A percentile compares a stretch with the other conserved stretches of the same genome.
Conservation (phyloP, 805 yeast species). For the Middelhovenomyces tepae region DNA sequence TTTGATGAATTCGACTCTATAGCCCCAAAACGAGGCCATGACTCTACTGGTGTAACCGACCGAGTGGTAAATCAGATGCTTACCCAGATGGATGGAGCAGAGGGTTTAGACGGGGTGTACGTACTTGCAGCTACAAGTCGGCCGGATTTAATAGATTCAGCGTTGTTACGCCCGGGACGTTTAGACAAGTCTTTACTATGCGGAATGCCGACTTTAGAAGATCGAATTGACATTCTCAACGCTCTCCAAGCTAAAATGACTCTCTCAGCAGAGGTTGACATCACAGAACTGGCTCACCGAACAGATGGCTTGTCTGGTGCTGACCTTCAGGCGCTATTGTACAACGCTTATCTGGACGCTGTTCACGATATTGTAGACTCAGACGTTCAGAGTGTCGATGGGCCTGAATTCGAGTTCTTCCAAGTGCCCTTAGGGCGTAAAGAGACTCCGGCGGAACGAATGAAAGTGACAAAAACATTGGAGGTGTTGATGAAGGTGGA, state of each 20-base stretch:
- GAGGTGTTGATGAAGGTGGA: conserved; percentile 10
- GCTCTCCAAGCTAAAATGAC: conserved; percentile 51
- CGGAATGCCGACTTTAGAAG: conserved; percentile 68
- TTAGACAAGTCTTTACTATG: conserved; percentile 87
- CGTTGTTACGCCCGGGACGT: conserved; percentile 91
- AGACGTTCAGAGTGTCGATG: conserved; percentile 4
- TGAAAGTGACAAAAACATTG: conserved; percentile 12
- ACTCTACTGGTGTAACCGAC: conserved; percentile 95
- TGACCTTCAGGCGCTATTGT: conserved; percentile 84
- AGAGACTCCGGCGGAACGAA: conserved; percentile 11
- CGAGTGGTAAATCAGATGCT: conserved; percentile 94
- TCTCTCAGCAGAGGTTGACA: conserved; percentile 41
- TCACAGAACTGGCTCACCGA: conserved; percentile 42
- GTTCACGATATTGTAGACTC: conserved; percentile 40
- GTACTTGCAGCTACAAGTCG: conserved; percentile 94
- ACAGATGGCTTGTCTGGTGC: conserved; percentile 89
- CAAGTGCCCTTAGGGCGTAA: conserved; percentile 24
- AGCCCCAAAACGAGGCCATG: conserved; percentile 97
- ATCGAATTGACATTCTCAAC: conserved; percentile 62
- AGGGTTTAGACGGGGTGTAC: conserved; percentile 93
- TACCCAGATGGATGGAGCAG: conserved; percentile 99
- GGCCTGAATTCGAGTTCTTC: conserved; percentile 32
- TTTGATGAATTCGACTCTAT: conserved; percentile 96
- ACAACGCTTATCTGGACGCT: conserved; percentile 84
- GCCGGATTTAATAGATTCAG: conserved; percentile 93